phyloP scores from a whole-genome alignment of 345 rosid genomes.

The Combretum micranthum region DNA sequence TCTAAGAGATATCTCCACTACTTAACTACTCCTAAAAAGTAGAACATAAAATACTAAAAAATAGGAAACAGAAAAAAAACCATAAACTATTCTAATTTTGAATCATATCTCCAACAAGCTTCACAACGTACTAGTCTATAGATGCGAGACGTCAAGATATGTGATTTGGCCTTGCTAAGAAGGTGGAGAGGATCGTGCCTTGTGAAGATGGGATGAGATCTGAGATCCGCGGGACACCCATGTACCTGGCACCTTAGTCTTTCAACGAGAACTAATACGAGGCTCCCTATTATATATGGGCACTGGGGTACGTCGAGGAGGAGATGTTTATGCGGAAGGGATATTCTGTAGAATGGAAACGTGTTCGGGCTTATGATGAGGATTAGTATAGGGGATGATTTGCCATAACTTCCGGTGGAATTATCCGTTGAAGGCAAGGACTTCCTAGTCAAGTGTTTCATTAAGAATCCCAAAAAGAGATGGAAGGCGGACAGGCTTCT shows the following conservation, averaged over 20 bases:
- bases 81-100: too few species aligned
- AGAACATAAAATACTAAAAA: too few species aligned
- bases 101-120: too few species aligned
- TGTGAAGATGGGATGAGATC: neutral
- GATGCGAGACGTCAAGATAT: conserved; percentile 36
- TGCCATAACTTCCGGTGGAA: conserved; percentile 46
- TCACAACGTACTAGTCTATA: conserved; percentile 38
- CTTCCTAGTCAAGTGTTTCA: conserved; percentile 58
- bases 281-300: conserved; percentile 80
- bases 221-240: conserved; percentile 63
- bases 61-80: too few species aligned
- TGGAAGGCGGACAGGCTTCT: conserved; percentile 79
- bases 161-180: conserved; percentile 74
- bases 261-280: conserved; percentile 49
- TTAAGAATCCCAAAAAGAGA: conserved; percentile 42
- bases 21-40: too few species aligned
- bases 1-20: too few species aligned
- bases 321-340: conserved; percentile 83
- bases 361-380: conserved; percentile 36
- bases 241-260: conserved; percentile 76
- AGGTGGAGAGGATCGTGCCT: conserved; percentile 5
- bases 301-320: conserved; percentile 62
- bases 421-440: conserved; percentile 67
- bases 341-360: conserved; percentile 19
- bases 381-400: conserved; percentile 48